Evolutionary conservation across 441 rosid species (phyloP), one percentile per base, ranked within the genome.

Genomic region (Gossypium trilobum): DNA sequence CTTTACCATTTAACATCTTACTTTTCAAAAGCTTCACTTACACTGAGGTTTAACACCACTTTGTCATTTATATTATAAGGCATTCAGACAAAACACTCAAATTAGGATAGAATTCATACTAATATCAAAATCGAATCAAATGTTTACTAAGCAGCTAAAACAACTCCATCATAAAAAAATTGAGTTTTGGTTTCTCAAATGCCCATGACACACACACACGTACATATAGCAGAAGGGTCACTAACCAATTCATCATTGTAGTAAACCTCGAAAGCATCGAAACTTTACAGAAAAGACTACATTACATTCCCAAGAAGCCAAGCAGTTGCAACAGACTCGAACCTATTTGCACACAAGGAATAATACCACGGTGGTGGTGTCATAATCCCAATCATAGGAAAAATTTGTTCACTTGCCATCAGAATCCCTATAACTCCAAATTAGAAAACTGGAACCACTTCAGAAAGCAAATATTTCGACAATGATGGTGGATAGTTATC

Each of bases 271-370:
- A 95, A 95, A 23, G 97, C 97, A 55, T 94, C 93, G 2, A 93
- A 89, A 83, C 92, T 95, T 83, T 91, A 92, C 60, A 92, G 87
- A 81, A 91, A 88, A 46, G 96, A 91, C 84, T 92, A 97, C 70
- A 89, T 10, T 54, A 87, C 81, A 84, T 95, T 95, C 46, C 99
- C 97, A 1, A 95, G 75, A 81, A 95, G 97, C 97, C 97, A 92
- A 75, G 91, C 83, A 56, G 91, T 84, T 13, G 99, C 99, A 76
- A 95, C 86, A 51, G 96, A 89, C 70, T 96, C 97, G 61, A 95
- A 95, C 78, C 84, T 91, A 79, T 95, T 95, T 46, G 92, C 93
- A 51, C 96, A 89, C 81, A 95, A 77, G 11, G 91, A 85, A 72
- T 88, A 79, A 78, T 85, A 89, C 96, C 96, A 91, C 6, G 89